A percentile compares a stretch with the other conserved stretches of the same genome.
Conservation (phyloP, 768 basidiomycete species). For the Hericium alpestre region DNA sequence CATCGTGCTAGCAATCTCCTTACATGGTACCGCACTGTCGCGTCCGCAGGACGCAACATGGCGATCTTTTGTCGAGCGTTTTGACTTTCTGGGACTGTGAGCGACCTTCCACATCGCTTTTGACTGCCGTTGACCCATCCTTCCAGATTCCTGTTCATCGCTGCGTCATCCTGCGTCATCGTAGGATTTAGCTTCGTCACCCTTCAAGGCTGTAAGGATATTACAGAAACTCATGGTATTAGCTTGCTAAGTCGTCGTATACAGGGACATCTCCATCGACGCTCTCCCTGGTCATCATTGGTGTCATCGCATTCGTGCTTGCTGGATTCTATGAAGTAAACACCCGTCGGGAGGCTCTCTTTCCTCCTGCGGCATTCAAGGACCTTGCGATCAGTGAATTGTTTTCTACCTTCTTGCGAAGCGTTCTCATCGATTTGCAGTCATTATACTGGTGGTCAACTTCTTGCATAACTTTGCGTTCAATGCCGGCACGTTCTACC, state of each 20-base stretch:
- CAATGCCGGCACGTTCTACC: conserved; percentile 78
- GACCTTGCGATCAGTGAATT: conserved; percentile 48
- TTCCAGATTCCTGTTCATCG: conserved; percentile 60
- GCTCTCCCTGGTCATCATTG: conserved; percentile 46
- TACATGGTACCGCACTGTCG: conserved; percentile 44
- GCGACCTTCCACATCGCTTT: conserved; percentile 23
- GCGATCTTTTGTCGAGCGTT: conserved; percentile 39
- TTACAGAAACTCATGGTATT: neutral
- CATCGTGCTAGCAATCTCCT: conserved; percentile 45
- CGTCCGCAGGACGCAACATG: conserved; percentile 42
- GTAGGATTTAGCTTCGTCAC: conserved; percentile 74
- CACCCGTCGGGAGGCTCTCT: conserved; percentile 60
- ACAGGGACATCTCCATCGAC: conserved; percentile 59
- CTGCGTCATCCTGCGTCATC: conserved; percentile 61
- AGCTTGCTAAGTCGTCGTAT: conserved; percentile 1
- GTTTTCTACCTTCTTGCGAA: neutral
- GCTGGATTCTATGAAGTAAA: conserved; percentile 61
- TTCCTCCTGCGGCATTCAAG: conserved; percentile 54
- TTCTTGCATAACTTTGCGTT: conserved; percentile 81
- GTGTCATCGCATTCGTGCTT: conserved; percentile 40
- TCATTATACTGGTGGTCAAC: conserved; percentile 52
- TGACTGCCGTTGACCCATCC: conserved; percentile 8
- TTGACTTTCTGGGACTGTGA: conserved; percentile 75
- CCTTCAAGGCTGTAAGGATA: neutral
- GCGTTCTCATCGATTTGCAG: conserved; percentile 26